Evolutionary conservation across 257 asterid species (phyloP).

Genomic region (Fraxinus excelsior): DNA sequence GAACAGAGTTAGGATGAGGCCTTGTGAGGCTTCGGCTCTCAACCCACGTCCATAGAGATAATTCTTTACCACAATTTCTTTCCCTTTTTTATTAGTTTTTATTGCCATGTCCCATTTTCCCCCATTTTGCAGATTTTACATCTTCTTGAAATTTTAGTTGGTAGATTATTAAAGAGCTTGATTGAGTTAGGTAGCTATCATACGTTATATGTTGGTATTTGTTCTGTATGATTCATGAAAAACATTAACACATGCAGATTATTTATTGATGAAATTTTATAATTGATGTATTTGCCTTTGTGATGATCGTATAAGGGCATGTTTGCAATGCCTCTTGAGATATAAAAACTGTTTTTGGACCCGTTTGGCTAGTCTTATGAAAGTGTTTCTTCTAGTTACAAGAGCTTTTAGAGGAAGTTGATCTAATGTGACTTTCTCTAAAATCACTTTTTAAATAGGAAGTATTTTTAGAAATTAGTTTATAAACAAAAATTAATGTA

Average conservation of each 20-base stretch:
- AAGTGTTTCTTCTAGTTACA: too few relatives aligned
- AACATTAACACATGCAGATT: constrained; percentile 37
- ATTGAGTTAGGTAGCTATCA: constrained; percentile 33
- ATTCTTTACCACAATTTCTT: constrained; percentile 36
- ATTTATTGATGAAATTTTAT: constrained; percentile 37
- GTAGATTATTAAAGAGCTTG: constrained; percentile 33
- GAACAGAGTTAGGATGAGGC: constrained; percentile 32
- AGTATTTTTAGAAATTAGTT: too few relatives aligned
- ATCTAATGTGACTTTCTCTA: too few relatives aligned
- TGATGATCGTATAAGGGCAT: not conserved
- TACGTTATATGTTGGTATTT: constrained; percentile 29
- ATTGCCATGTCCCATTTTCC: constrained; percentile 30
- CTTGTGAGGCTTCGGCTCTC: constrained; percentile 31
- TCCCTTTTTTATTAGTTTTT: constrained; percentile 28
- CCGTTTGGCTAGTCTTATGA: too few relatives aligned
- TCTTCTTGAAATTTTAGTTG: constrained; percentile 23
- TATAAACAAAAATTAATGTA: too few relatives aligned
- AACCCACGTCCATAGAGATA: constrained; percentile 40
- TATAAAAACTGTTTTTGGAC: too few relatives aligned
- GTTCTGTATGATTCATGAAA: constrained; percentile 32
- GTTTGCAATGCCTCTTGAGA: too few relatives aligned
- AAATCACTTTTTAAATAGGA: too few relatives aligned
- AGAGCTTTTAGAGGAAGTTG: too few relatives aligned
- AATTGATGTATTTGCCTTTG: constrained; percentile 11
- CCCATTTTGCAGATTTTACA: constrained; percentile 24